Base-by-base conservation (phyloP, 1,284 basidiomycete genomes). In the Leccinum griseonigrum region DNA sequence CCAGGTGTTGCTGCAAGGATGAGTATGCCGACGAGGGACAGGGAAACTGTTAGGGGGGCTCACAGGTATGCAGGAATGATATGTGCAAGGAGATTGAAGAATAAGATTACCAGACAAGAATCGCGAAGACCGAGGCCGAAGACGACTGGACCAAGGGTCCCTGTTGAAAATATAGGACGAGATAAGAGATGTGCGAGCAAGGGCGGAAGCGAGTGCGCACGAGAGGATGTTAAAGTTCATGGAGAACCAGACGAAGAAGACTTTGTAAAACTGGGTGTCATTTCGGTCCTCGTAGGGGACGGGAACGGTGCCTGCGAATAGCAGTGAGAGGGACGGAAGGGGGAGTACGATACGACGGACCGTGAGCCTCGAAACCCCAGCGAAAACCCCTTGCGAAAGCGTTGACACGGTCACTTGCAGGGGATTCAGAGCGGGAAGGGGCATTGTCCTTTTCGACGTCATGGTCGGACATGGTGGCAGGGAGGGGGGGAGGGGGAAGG, bases 171-270 rank as follows among this genome's bases (percentile, higher is more conserved):
- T 0, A 89, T 65, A 11, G 54, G 22, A 3, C 14, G 6, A 18
- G 18, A 50, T 69, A 18, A 58, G 56, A 38, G 9, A 48, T 52
- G 43, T 22, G n/a, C 53, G 29, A 18, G 14, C 16, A 13, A 43
- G 13, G 46, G 46, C 31, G 34, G 56, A 2, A n/a, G 9, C 34
- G 9, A 32, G 26, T 1, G 74, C 85, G 56, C 61, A 90, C 85
- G 89, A 88, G 55, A 92, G 79, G 59, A 92, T 87, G 68, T 91
- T 91, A 70, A 84, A 80, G 74, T 91, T 92, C 61, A 82, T 78
- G 0, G 90, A 85, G 62, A 91, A 81, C 86, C 87, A 92, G 22
- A 92, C 78, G 72, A 89, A 91, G 77, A 92, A 91, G 9, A 91
- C 81, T 66, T 90, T 90, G 75, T 77, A 82, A 72, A 83, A 88